These are phyloP conservation scores for Tulasnella calospora DNA, from an alignment of 768 basidiomycete genomes.

Conservation along the genomic window DNA sequence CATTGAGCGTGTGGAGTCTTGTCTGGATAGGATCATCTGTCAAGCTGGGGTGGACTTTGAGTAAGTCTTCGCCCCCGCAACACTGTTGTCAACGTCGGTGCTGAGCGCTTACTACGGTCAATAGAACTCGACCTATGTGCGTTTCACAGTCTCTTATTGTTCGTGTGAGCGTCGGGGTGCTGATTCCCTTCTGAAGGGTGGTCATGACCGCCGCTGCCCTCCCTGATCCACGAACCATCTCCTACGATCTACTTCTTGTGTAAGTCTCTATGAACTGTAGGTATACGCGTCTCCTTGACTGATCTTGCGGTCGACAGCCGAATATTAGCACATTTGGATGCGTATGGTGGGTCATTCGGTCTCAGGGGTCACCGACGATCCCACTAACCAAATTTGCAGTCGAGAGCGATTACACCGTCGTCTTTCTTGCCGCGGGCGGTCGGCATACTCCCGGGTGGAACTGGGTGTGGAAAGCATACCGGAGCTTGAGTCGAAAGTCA, in stretches of 20 bases:
- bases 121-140: constrained; percentile 81
- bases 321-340: constrained; percentile 71
- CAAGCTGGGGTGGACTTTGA: constrained; percentile 89
- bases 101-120: constrained; percentile 17
- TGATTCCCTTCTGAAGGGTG: constrained; percentile 50
- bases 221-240: constrained; percentile 69
- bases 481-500: constrained; percentile 63
- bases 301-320: constrained; percentile 44
- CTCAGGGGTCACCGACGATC: constrained; percentile 1
- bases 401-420: constrained; percentile 74
- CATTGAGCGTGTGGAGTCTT: constrained; percentile 50
- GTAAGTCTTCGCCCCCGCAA: constrained; percentile 43
- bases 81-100: neutral
- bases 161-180: neutral
- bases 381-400: constrained; percentile 45
- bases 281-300: neutral
- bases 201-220: constrained; percentile 77
- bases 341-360: constrained; percentile 56
- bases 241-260: constrained; percentile 72
- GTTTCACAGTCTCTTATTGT: constrained; percentile 32
- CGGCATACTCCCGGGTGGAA: constrained; percentile 74
- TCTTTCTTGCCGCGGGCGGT: constrained; percentile 80
- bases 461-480: constrained; percentile 89
- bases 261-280: constrained; percentile 39
- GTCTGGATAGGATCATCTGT: constrained; percentile 69